Evolutionary conservation across 2,329 filamentous ascomycete genomes (phyloP).

Genomic region (Phaeophleospora eucalypticola): DNA sequence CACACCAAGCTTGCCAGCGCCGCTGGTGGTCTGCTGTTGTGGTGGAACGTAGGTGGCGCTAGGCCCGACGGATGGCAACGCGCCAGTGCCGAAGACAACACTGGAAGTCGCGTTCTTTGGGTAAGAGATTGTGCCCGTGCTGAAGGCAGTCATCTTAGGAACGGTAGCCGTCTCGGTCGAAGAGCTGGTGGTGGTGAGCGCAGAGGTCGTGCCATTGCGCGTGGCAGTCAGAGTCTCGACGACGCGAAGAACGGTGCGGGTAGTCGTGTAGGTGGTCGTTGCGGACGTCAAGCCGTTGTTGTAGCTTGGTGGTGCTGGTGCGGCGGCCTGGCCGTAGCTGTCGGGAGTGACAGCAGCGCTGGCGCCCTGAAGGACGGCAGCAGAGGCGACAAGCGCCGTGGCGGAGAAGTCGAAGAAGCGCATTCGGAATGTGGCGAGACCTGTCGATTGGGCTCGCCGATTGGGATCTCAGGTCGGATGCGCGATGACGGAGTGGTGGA

Average conservation of each 20-base stretch:
- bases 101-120: too few relatives aligned
- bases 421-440: constrained; percentile 19
- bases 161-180: too few relatives aligned
- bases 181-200: constrained; percentile 13
- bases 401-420: constrained; percentile 24
- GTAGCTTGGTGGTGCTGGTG: neutral
- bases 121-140: constrained; percentile 11
- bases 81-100: constrained; percentile 11
- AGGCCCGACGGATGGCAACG: constrained; percentile 4
- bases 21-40: constrained; percentile 14
- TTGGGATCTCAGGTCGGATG: constrained; percentile 9
- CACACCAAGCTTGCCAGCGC: constrained; percentile 15
- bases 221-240: constrained; percentile 27
- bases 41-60: neutral
- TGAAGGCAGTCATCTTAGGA: constrained; percentile 7
- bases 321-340: constrained; percentile 3
- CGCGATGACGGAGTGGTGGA: constrained; percentile 13
- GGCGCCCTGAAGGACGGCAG: constrained; percentile 5
- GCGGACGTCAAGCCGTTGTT: constrained; percentile 13
- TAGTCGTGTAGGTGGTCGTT: constrained; percentile 24
- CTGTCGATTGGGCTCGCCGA: constrained; percentile 6
- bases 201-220: constrained; percentile 15
- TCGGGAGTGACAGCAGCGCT: constrained; percentile 12
- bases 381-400: constrained; percentile 16
- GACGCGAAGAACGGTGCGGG: constrained; percentile 26